phyloP scores from a whole-genome alignment of 805 yeast genomes.

The Saccharomycopsis amapae region DNA sequence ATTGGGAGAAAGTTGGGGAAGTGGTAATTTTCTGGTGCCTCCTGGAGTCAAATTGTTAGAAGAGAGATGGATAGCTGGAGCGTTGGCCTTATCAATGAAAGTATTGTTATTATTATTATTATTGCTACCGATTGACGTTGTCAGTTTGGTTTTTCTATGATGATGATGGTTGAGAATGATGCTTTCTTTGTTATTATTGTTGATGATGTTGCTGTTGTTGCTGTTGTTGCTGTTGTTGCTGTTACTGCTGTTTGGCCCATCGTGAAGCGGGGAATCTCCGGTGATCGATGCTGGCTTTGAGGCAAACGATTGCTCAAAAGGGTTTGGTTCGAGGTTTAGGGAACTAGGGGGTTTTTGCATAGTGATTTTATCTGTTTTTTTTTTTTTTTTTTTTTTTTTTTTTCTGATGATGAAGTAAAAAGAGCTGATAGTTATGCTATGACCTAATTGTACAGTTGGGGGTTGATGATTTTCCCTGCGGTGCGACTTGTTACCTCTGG shows the following conservation, averaged over 20 bases:
- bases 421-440: no score
- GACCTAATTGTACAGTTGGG: no score
- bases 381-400: no score
- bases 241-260: conserved; percentile 13
- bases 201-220: background rate
- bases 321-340: conserved; percentile 68
- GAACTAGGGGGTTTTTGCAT: no score
- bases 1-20: conserved; percentile 25
- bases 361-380: no score
- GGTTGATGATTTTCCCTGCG: no score
- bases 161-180: background rate
- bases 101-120: background rate
- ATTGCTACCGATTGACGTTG: background rate
- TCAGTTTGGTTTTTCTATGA: no score
- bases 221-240: background rate
- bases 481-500: no score
- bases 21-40: conserved; percentile 48
- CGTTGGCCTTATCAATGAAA: conserved; percentile 20
- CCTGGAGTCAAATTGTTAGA: conserved; percentile 51
- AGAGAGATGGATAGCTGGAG: conserved; percentile 34
- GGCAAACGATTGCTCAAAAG: conserved; percentile 17
- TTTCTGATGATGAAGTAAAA: no score
- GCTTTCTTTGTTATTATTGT: background rate
- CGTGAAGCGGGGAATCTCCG: no score
- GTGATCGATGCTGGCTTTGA: conserved; percentile 12